A percentile compares a stretch with the other conserved stretches of the same genome.
These are phyloP conservation scores for Dovyalis caffra DNA, from an alignment of 345 rosid genomes.

Conservation along the genomic window DNA sequence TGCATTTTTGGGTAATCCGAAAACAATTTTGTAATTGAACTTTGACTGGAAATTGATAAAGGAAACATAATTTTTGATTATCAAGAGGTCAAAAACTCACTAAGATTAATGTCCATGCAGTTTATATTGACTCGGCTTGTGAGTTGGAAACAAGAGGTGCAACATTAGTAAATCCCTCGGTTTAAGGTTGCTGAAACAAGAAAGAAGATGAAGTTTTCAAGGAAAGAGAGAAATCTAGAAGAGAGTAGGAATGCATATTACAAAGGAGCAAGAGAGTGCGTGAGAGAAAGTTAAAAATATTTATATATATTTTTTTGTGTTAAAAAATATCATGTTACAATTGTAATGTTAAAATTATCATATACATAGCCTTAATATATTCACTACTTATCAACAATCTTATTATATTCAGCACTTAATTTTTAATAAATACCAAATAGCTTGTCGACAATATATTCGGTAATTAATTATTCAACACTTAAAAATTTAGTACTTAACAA, in stretches of 20 bases:
- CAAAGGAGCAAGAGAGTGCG: too few relatives aligned
- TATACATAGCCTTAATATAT: too few relatives aligned
- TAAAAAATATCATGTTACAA: too few relatives aligned
- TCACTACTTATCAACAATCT: too few relatives aligned
- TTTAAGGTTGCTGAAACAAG: not conserved
- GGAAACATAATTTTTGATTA: slow-evolving; percentile 7
- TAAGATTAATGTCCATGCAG: not conserved
- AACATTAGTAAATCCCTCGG: not conserved
- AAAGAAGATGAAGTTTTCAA: not conserved
- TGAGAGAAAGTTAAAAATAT: too few relatives aligned
- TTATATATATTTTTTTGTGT: too few relatives aligned
- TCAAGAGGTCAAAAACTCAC: not conserved
- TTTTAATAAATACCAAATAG: too few relatives aligned
- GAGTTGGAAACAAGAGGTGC: not conserved
- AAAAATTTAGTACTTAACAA: too few relatives aligned
- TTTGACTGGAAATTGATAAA: slow-evolving; percentile 8
- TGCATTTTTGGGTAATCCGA: slow-evolving; percentile 12
- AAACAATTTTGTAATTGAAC: slow-evolving; percentile 3
- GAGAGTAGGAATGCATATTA: not conserved
- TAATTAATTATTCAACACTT: too few relatives aligned
- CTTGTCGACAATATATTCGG: too few relatives aligned
- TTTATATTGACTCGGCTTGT: not conserved
- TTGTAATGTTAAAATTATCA: too few relatives aligned
- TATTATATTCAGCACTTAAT: too few relatives aligned
- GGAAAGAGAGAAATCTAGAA: slow-evolving; percentile 6